Evolutionary conservation across 2,329 filamentous ascomycete species (phyloP).

Genomic region (Monilinia polystroma): DNA sequence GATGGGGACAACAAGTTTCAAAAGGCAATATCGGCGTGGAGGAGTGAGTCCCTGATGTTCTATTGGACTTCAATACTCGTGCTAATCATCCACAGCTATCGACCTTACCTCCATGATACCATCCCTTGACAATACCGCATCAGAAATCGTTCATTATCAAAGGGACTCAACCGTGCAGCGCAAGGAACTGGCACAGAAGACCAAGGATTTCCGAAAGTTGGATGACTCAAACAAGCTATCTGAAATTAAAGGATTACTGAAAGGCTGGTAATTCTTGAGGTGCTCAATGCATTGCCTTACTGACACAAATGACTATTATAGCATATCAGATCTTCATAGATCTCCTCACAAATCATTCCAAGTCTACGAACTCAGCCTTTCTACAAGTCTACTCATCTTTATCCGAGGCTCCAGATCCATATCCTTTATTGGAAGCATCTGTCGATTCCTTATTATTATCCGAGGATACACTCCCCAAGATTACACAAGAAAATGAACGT

Average conservation of each 20-base stretch:
- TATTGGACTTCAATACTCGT: constrained; percentile 16
- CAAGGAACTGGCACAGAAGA: constrained; percentile 98
- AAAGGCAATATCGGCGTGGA: constrained; percentile 91
- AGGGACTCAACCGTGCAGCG: constrained; percentile 93
- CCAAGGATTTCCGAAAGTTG: constrained; percentile 93
- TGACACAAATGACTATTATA: constrained; percentile 40
- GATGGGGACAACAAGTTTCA: constrained; percentile 90
- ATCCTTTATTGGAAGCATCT: constrained; percentile 91
- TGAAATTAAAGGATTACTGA: constrained; percentile 87
- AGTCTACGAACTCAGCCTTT: constrained; percentile 89
- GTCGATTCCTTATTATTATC: constrained; percentile 90
- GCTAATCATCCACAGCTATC: constrained; percentile 59
- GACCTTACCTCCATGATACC: constrained; percentile 82
- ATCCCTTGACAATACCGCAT: constrained; percentile 87
- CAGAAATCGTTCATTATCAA: constrained; percentile 90
- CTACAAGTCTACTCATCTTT: constrained; percentile 89
- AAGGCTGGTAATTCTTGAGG: constrained; percentile 55
- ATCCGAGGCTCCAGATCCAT: constrained; percentile 94
- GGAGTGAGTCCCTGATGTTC: constrained; percentile 59
- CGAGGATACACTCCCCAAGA: constrained; percentile 86
- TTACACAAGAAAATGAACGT: constrained; percentile 84
- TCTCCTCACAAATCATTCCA: constrained; percentile 91
- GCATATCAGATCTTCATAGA: constrained; percentile 98
- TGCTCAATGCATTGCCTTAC: constrained; percentile 10
- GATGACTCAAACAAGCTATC: constrained; percentile 83